These are phyloP conservation scores for Sphaerobolus stellatus DNA, from an alignment of 1,284 basidiomycete genomes.

Conservation along the genomic window DNA sequence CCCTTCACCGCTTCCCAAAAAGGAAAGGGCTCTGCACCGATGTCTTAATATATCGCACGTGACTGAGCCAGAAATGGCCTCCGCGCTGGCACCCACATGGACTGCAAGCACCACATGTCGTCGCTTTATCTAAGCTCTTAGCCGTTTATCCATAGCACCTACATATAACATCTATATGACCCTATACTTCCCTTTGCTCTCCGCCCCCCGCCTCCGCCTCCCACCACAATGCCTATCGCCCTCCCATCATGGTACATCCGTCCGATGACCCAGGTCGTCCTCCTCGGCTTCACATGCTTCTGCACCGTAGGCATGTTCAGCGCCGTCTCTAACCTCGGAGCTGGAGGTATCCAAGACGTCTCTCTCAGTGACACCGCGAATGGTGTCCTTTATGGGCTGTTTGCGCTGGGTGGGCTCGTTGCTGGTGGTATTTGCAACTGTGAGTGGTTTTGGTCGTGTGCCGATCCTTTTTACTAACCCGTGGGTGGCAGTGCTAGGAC, in stretches of 20 bases:
- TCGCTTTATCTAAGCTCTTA: too few relatives aligned
- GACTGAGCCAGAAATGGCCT: too few relatives aligned
- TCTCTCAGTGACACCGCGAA: slow-evolving; percentile 42
- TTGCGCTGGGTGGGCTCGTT: slow-evolving; percentile 46
- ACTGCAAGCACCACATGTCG: too few relatives aligned
- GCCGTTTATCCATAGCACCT: too few relatives aligned
- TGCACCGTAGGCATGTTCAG: slow-evolving; percentile 17
- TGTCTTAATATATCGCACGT: too few relatives aligned
- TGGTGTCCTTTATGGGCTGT: slow-evolving; percentile 45
- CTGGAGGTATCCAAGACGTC: slow-evolving; percentile 45
- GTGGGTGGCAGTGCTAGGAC: slow-evolving; percentile 12
- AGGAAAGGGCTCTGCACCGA: too few relatives aligned
- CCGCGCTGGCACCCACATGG: too few relatives aligned
- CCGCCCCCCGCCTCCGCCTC: neutral
- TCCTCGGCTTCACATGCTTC: slow-evolving; percentile 45
- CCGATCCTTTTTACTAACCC: too few relatives aligned
- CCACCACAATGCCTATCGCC: neutral
- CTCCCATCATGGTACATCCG: slow-evolving; percentile 17
- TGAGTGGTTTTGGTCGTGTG: slow-evolving; percentile 31
- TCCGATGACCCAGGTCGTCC: slow-evolving; percentile 42
- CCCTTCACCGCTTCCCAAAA: too few relatives aligned
- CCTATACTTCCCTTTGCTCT: too few relatives aligned
- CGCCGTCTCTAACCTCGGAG: slow-evolving; percentile 42
- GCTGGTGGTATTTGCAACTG: slow-evolving; percentile 49
- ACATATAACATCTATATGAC: too few relatives aligned